Evolutionary conservation across 1,139 yeast genomes (phyloP), one percentile per base, ranked within the genome.

Genomic region (Blastobotrys buckinghamii): DNA sequence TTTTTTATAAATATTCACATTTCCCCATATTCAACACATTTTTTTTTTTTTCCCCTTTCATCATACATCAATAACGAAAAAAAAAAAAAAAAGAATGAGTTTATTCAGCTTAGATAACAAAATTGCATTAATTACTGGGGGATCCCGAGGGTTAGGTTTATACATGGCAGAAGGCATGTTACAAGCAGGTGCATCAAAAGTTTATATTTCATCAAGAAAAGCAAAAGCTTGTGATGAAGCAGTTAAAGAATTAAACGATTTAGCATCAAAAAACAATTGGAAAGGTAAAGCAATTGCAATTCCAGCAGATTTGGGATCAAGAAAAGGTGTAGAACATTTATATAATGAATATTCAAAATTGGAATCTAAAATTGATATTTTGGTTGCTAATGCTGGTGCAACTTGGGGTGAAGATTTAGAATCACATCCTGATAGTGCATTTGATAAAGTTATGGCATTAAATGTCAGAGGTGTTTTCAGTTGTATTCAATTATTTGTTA

Each of bases 371-470:
- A 73, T 82, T 32, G 81, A 84, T 61, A 81, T 84, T 53, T 71
- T 84, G 54, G 72, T 82, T 58, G 88, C 90, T 51, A 84, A 84
- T 59, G 92, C 92, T 13, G 94, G 94, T 44, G 89, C 90, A 10
- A 69, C 84, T 15, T 84, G 92, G 92, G 92, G 90, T 30, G 84
- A 81, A 5, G 77, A 76, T 29, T 67, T 84, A 50, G 82, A 73
- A 40, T 69, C 69, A 5, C 90, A 84, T 60, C 81, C 87, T 1
- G 79, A 79, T 39, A 53, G 68, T 3, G 89, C 87, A 0, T 68
- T 84, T 56, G 78, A 74, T 54, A 84, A 83, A 66, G 83, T 84
- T 8, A 65, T 83, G 62, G 75, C 76, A 49, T 74, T 84, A 61
- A 84, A 84, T 59, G 72, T 84, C 30, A 76, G 77, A 50, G 85